Conservation (phyloP, 768 basidiomycete species). For the Leccinum arenicola region DNA sequence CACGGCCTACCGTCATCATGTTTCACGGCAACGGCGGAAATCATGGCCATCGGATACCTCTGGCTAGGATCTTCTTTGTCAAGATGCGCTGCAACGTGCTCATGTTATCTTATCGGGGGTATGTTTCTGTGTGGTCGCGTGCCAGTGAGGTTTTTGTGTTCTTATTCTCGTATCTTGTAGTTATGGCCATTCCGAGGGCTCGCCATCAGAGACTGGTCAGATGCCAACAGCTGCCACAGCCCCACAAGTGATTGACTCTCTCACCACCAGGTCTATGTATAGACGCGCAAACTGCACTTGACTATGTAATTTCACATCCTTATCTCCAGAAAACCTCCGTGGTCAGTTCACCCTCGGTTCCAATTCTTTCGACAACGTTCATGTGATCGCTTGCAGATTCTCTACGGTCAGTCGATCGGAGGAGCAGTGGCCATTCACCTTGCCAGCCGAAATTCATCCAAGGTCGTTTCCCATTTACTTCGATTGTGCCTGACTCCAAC, state of each 20-base stretch:
- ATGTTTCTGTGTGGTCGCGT: conserved; percentile 23
- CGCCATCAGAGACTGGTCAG: conserved; percentile 79
- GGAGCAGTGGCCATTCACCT: conserved; percentile 92
- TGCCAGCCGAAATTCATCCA: conserved; percentile 69
- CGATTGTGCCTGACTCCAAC: background rate
- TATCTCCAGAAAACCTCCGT: conserved; percentile 63
- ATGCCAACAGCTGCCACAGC: background rate
- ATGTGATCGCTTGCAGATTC: conserved; percentile 41
- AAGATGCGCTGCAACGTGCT: conserved; percentile 90
- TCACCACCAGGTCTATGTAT: conserved; percentile 59
- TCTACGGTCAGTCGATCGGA: conserved; percentile 87
- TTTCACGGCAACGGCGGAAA: conserved; percentile 92
- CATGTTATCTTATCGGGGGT: conserved; percentile 94
- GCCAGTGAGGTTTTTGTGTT: background rate
- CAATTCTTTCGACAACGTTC: background rate
- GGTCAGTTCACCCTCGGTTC: conserved; percentile 38
- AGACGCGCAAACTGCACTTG: conserved; percentile 82
- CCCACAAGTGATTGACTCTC: background rate
- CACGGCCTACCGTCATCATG: conserved; percentile 85
- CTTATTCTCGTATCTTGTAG: conserved; percentile 35
- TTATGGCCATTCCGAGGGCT: conserved; percentile 86
- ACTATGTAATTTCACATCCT: conserved; percentile 67
- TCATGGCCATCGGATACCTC: conserved; percentile 84
- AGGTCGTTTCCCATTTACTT: conserved; percentile 38
- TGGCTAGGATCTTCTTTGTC: conserved; percentile 78